Conservation (phyloP, 2,329 filamentous ascomycete genomes). For the Simplicillium sp. region DNA sequence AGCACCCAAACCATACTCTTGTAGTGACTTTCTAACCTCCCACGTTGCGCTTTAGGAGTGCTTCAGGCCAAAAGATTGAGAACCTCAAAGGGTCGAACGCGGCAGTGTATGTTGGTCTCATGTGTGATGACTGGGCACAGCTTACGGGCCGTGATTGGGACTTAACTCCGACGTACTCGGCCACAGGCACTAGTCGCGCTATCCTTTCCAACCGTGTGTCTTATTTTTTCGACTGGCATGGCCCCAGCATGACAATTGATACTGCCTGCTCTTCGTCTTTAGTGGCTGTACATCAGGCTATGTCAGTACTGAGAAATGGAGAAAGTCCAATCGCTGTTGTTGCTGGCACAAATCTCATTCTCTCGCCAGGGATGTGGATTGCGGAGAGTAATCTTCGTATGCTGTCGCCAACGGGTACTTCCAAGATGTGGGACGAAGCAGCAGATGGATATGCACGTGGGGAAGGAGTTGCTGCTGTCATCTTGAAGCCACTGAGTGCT, state of each 20-base stretch:
- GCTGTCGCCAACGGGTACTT: slow-evolving; percentile 23
- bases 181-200: slow-evolving; percentile 14
- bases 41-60: background rate
- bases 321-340: slow-evolving; percentile 16
- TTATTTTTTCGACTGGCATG: slow-evolving; percentile 27
- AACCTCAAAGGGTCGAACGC: background rate
- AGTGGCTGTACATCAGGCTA: slow-evolving; percentile 20
- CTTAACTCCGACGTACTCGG: background rate
- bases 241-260: slow-evolving; percentile 20
- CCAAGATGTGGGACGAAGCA: slow-evolving; percentile 26
- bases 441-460: slow-evolving; percentile 43
- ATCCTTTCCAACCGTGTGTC: slow-evolving; percentile 28
- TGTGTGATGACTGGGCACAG: slow-evolving; percentile 2
- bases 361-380: slow-evolving; percentile 6
- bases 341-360: slow-evolving; percentile 13
- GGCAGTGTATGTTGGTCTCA: slow-evolving; percentile 1
- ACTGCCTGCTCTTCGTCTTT: slow-evolving; percentile 27
- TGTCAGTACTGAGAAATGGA: slow-evolving; percentile 16
- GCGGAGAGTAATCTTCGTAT: slow-evolving; percentile 17
- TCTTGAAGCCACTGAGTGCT: slow-evolving; percentile 33
- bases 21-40: slow-evolving; percentile 10
- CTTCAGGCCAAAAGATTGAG: slow-evolving; percentile 1
- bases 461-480: slow-evolving; percentile 35
- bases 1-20: slow-evolving; percentile 16
- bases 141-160: background rate